Conservation (phyloP, 2,329 filamentous ascomycete genomes). For the Aureobasidium zeae region DNA sequence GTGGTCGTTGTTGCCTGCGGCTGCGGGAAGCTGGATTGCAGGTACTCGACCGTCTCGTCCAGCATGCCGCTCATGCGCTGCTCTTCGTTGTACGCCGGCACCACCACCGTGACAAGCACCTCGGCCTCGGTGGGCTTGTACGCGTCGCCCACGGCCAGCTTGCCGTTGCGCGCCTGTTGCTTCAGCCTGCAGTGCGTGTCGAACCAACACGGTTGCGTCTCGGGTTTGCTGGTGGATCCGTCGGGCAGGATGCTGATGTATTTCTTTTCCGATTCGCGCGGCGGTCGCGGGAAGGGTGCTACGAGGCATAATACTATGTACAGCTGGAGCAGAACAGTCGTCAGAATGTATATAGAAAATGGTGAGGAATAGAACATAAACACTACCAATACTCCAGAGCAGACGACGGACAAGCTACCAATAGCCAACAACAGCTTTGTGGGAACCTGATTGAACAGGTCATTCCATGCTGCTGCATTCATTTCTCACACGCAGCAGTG, state of each 20-base stretch:
- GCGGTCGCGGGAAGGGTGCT: constrained; percentile 69
- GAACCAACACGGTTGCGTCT: constrained; percentile 74
- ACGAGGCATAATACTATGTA: constrained; percentile 54
- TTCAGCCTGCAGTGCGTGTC: constrained; percentile 60
- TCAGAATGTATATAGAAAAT: not conserved
- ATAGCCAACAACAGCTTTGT: constrained; percentile 3
- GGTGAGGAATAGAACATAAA: too few species aligned
- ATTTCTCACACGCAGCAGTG: too few species aligned
- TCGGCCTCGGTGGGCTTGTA: constrained; percentile 63
- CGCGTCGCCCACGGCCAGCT: constrained; percentile 33
- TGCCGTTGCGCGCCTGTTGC: constrained; percentile 31
- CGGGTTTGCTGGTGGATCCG: constrained; percentile 46
- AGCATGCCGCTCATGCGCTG: constrained; percentile 73
- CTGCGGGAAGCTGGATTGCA: constrained; percentile 59
- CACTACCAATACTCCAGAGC: constrained; percentile 23
- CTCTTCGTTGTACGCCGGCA: constrained; percentile 94
- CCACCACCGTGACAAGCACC: constrained; percentile 81
- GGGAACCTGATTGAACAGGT: too few species aligned
- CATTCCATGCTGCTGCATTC: too few species aligned
- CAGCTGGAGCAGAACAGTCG: constrained; percentile 18
- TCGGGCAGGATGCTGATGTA: constrained; percentile 67
- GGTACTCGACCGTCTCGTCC: constrained; percentile 79
- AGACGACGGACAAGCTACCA: constrained; percentile 19
- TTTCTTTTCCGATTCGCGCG: constrained; percentile 69
- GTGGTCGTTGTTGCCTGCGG: constrained; percentile 26